Evolutionary conservation across 2,329 filamentous ascomycete species (phyloP).

Genomic region (Phialophora macrospora): DNA sequence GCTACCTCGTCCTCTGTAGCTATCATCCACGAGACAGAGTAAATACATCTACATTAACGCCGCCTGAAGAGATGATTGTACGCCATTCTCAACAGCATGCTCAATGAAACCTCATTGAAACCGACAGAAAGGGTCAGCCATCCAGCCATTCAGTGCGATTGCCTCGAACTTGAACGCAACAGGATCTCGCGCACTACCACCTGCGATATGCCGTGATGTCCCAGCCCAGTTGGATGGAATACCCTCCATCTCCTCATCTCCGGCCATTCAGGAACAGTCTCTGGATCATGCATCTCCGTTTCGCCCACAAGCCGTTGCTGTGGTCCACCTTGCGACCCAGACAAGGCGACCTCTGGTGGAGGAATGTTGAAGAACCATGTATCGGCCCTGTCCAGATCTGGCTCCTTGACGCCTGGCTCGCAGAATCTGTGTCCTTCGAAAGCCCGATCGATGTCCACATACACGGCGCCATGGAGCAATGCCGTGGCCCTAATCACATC

Average conservation of each 20-base stretch:
- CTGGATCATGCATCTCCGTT: conserved; percentile 8
- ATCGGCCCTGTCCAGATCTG: conserved; percentile 33
- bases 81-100: background rate
- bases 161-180: background rate
- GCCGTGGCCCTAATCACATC: conserved; percentile 39
- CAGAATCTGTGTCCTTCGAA: conserved; percentile 42
- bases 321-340: background rate
- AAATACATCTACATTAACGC: background rate
- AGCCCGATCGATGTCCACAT: conserved; percentile 39
- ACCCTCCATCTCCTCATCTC: conserved; percentile 27
- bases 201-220: conserved; percentile 39
- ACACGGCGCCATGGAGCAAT: conserved; percentile 36
- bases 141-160: background rate
- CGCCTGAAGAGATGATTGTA: background rate
- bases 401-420: conserved; percentile 37
- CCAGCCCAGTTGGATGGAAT: conserved; percentile 41
- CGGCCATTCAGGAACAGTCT: conserved; percentile 26
- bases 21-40: background rate
- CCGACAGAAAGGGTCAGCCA: background rate
- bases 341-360: background rate
- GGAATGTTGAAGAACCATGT: conserved; percentile 42
- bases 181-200: conserved; percentile 30
- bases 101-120: background rate
- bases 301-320: conserved; percentile 7
- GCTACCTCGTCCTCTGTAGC: background rate